Base-by-base conservation (phyloP, 257 asterid genomes). In the Salvia miltiorrhiza region DNA sequence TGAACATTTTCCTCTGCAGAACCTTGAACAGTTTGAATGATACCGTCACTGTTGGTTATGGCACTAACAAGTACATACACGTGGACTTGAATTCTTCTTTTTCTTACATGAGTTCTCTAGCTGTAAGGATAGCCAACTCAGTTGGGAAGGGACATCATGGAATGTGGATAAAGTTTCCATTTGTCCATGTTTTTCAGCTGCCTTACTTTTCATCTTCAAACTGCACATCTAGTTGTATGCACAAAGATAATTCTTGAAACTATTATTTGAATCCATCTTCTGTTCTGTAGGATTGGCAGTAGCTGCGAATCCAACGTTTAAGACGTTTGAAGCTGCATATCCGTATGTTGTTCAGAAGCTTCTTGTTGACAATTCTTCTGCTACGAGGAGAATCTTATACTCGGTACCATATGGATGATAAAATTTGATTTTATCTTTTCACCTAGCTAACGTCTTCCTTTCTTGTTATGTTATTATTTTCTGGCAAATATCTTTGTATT, bases 331-430 rank as follows among this genome's bases (percentile, higher is more conserved):
- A 81, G 96, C 99, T 77, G 96, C 97, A 65, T 90, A 89, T 64
- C 97, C 96, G 9, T 89, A 83, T 69, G 99, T 93, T 69, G 90
- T 90, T 79, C 93, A 85, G 78, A 93, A 93, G 81, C 99, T 93
- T 83, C 97, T 93, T 49, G 72, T 80, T 65, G 97, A 93, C 63
- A 89, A 93, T 84, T 86, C 99, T 55, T 81, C 85, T 82, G 83
- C 87, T 65, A 69, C 86, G 0, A 81, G 91, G 84, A 87, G 79
- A 78, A 88, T 90, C 67, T 77, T 93, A 60, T 86, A 93, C 76
- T 90, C 96, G 88, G 99, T 93, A 82, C 66, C 33, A 44, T 30
- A 33, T 20, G 6, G 14, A 45, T 58, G 26, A 45, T 12, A 33
- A 47, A 26, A 5, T 48, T 6, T 19, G 43, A 32, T 48, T 60